phyloP scores from a whole-genome alignment of 768 basidiomycete species.

The Asterophora parasitica region DNA sequence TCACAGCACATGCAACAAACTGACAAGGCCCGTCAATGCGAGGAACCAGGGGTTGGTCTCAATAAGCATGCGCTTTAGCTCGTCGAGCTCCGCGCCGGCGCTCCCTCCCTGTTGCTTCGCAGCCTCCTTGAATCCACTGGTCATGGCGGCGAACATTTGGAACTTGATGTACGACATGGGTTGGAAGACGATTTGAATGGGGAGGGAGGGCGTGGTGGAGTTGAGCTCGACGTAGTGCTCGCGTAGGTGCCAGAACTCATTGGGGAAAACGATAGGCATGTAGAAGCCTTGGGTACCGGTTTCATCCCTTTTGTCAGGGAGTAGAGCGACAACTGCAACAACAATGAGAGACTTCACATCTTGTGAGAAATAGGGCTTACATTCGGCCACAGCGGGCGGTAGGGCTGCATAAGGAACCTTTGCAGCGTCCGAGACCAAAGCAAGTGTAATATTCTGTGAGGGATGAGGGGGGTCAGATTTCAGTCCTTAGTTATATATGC shows the following conservation, averaged over 20 bases:
- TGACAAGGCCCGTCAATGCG: constrained; percentile 77
- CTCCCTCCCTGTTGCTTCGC: constrained; percentile 66
- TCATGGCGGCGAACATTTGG: constrained; percentile 80
- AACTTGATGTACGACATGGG: constrained; percentile 87
- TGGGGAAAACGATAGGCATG: constrained; percentile 86
- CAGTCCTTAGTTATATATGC: not conserved
- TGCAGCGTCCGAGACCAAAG: constrained; percentile 70
- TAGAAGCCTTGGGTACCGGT: constrained; percentile 67
- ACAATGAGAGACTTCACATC: constrained; percentile 10
- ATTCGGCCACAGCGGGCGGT: constrained; percentile 55
- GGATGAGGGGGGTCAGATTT: constrained; percentile 1
- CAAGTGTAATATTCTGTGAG: constrained; percentile 78
- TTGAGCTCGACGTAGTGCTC: constrained; percentile 85
- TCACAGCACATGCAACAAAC: constrained; percentile 81
- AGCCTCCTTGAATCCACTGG: constrained; percentile 82
- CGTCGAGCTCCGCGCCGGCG: constrained; percentile 76
- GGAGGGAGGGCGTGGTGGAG: constrained; percentile 69
- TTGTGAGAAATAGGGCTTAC: constrained; percentile 38
- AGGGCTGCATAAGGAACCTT: constrained; percentile 49
- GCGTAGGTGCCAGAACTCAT: constrained; percentile 91
- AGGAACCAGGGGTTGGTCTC: constrained; percentile 90
- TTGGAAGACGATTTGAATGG: constrained; percentile 78
- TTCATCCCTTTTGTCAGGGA: constrained; percentile 55
- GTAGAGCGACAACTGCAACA: constrained; percentile 55
- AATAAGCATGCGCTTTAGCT: constrained; percentile 90